Percentiles rank a stretch among this genome's conserved stretches.
phyloP scores from a whole-genome alignment of 148 eudicot genomes.

The Pharnaceum exiguum region DNA sequence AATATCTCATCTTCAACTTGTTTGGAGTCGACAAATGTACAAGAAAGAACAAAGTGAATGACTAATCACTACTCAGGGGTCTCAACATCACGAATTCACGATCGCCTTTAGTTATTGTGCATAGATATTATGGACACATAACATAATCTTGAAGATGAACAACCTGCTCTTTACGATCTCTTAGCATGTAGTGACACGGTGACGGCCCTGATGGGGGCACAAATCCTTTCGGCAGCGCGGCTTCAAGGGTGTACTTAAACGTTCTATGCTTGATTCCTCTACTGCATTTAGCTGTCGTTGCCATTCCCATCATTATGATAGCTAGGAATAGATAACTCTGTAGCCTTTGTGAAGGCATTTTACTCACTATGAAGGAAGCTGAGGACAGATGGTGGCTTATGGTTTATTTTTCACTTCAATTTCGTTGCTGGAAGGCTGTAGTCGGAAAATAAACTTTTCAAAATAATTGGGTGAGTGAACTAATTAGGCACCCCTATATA shows the following conservation, averaged over 20 bases:
- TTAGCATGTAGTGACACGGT: conserved; percentile 31
- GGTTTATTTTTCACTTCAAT: no score
- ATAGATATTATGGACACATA: no score
- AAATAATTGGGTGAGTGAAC: neutral
- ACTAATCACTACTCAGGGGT: no score
- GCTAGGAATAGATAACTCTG: neutral
- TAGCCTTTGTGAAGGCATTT: no score
- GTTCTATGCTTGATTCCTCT: neutral
- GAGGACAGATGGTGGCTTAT: no score
- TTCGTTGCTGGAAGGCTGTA: neutral
- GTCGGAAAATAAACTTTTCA: neutral
- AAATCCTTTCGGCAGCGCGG: conserved; percentile 36
- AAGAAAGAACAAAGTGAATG: no score
- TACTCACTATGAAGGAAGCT: no score
- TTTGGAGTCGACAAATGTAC: no score
- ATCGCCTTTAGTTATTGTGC: no score
- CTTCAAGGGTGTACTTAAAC: conserved; percentile 10
- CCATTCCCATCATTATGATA: neutral
- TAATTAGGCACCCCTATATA: neutral
- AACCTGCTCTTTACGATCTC: neutral
- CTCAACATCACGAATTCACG: no score
- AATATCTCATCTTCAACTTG: no score
- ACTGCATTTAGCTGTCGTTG: neutral
- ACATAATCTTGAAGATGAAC: conserved; percentile 6
- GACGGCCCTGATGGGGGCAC: conserved; percentile 57